Evolutionary conservation across 1,284 basidiomycete genomes (phyloP), one percentile per base, ranked within the genome.

Genomic region (Trichosporon sp.): DNA sequence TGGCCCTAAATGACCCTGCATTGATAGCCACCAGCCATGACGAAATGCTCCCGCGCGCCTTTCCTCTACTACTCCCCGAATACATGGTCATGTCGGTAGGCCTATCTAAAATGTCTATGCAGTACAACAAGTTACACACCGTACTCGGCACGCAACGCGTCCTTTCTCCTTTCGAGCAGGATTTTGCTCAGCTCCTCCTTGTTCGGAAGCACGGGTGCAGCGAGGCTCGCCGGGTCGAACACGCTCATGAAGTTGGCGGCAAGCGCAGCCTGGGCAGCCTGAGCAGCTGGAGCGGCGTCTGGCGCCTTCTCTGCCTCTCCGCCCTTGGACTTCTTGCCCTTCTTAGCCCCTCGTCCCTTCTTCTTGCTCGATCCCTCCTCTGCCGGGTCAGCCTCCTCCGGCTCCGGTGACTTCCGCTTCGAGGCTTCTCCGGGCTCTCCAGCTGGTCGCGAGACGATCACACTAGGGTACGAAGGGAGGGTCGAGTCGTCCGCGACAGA

Each of bases 131-230:
- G 40, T 66, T 74, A 81, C 37, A 84, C 82, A 11, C 82, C 85
- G 80, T 91, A 92, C 85, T 96, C 93, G 75, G 93, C 91, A 70
- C 95, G 88, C 67, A 97, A 82, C 16, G 91, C 91, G 81, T 90
- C 87, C 85, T 97, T 97, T 80, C 92, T 87, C 75, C 94, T 85
- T 51, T 88, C 88, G 70, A 98, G 87, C 69, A 98, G 82, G 26
- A 91, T 88, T 38, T 85, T 83, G 79, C 94, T 93, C 89, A 94
- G 91, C 84, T 96, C 92, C 68, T 90, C 88, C 65, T 87, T 86
- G 1, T 88, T 89, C 1, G 92, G 91, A 83, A 95, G 83, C 77
- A 88, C 89, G 0, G 93, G 94, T 43, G 90, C 88, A 70, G 91
- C 80, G 12, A 97, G 85, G 74, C 90, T 88, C 70, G 91, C 90